Base-by-base conservation (phyloP, 768 basidiomycete species). In the Boletus pseudopeckii region DNA sequence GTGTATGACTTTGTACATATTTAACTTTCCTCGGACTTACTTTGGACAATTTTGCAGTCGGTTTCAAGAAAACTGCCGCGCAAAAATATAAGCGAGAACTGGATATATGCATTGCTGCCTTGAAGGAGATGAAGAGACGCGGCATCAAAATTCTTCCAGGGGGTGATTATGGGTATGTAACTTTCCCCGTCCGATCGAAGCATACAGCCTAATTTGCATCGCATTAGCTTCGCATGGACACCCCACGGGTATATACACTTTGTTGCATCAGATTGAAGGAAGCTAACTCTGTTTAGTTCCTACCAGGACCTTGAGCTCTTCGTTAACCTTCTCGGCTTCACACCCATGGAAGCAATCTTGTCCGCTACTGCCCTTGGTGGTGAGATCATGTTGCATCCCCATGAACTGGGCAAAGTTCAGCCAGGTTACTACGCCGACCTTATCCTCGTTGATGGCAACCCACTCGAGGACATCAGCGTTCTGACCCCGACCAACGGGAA, bases 341-440 rank as follows among this genome's bases (percentile, higher is more conserved):
- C 70, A 0, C 71, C 73, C 8, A 71, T 74, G 72, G 72, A 74
- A 37, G 67, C 70, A 9, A 74, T 74, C 37, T 18, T 73, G 28
- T 64, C 71, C 3, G 72, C 69, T 14, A 74, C 71, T 0, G 67
- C 68, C 0, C 53, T 68, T n/a, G 73, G 73, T 11, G 73, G 71
- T 14, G 71, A 74, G 50, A 46, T 74, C 20, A 71, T 72, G 69
- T 24, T 65, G 43, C 73, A 66, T 45, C 70, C 72, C 1, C 45
- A 73, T 18, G 71, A 72, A n/a, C 58, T 74, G 6, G 73, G 72
- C 2, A 73, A 73, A 46, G 64, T 74, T 39, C 63, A 66, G 17
- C 69, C 72, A 1, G 72, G 73, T 10, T 74, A 67, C 54, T 74
- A 68, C 18, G 72, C 72, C 5, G 72, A 74, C 45, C 60, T 74